phyloP scores from a whole-genome alignment of 805 yeast genomes.

The Candida tibetensis region DNA sequence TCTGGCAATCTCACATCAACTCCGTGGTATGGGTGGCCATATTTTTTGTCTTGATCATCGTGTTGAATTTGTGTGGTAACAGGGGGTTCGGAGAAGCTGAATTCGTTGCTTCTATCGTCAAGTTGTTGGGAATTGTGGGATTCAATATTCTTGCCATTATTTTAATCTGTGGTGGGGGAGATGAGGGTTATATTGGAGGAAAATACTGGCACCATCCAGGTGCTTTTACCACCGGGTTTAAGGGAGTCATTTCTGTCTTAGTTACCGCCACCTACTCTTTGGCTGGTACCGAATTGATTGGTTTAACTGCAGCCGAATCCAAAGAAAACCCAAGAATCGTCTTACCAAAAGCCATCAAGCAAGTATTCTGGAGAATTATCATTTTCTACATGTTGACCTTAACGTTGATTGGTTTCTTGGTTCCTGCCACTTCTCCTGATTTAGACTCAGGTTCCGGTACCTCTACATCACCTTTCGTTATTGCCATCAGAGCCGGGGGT shows the following conservation, averaged over 20 bases:
- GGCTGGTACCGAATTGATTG: constrained; percentile 43
- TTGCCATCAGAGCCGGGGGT: constrained; percentile 41
- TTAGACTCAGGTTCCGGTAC: constrained; percentile 29
- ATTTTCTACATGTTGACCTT: constrained; percentile 41
- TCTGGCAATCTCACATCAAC: constrained; percentile 38
- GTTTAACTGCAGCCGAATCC: constrained; percentile 37
- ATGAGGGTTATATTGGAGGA: constrained; percentile 37
- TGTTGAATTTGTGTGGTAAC: constrained; percentile 33
- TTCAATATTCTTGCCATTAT: constrained; percentile 39
- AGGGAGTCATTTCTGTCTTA: constrained; percentile 38
- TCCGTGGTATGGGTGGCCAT: constrained; percentile 42
- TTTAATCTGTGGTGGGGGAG: constrained; percentile 39
- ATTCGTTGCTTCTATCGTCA: constrained; percentile 33
- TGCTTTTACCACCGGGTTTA: constrained; percentile 34
- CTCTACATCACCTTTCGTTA: constrained; percentile 42
- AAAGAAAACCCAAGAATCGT: constrained; percentile 36
- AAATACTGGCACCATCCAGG: constrained; percentile 38
- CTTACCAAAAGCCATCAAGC: constrained; percentile 41
- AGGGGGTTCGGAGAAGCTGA: constrained; percentile 40
- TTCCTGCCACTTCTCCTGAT: constrained; percentile 27
- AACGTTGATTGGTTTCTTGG: constrained; percentile 40
- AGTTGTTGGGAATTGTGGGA: constrained; percentile 39
- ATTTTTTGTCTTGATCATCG: constrained; percentile 36
- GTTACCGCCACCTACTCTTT: constrained; percentile 42
- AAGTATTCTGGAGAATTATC: constrained; percentile 41